Conservation (phyloP, 306 rosid species). For the Quercus mongolica region DNA sequence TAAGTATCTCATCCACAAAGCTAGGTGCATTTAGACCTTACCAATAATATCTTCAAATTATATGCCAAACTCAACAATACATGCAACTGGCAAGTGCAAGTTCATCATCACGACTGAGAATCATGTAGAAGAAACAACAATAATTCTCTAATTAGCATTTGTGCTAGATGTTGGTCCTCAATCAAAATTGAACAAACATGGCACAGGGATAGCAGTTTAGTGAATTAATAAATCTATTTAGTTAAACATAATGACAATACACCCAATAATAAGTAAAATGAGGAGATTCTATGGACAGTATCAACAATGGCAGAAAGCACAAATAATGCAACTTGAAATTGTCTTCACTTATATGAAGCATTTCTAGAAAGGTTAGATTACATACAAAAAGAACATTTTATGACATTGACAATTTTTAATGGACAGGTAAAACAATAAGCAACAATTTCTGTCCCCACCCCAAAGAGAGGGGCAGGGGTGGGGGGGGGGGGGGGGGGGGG, state of each 20-base stretch:
- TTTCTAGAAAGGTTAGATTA: not conserved
- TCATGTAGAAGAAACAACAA: not conserved
- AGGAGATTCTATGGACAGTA: not conserved
- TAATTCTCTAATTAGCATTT: not conserved
- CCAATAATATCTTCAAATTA: not conserved
- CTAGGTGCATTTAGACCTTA: not conserved
- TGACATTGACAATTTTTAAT: too few relatives aligned
- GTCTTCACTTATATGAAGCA: not conserved
- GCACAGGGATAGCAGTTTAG: not conserved
- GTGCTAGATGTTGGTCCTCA: not conserved
- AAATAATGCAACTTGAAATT: not conserved
- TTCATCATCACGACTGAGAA: not conserved
- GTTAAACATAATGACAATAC: not conserved
- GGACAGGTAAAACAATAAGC: not conserved
- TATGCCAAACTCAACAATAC: too few relatives aligned
- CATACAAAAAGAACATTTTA: too few relatives aligned
- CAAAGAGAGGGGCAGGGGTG: too few relatives aligned
- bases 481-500: too few relatives aligned
- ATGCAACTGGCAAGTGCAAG: not conserved
- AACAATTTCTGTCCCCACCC: not conserved
- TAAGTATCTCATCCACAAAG: not conserved
- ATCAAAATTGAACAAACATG: not conserved
- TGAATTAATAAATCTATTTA: not conserved
- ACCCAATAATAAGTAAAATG: not conserved
- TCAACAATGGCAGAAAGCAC: not conserved